These are phyloP conservation scores for Aureobasidium zeae DNA, from an alignment of 2,329 filamentous ascomycete genomes.

Conservation along the genomic window DNA sequence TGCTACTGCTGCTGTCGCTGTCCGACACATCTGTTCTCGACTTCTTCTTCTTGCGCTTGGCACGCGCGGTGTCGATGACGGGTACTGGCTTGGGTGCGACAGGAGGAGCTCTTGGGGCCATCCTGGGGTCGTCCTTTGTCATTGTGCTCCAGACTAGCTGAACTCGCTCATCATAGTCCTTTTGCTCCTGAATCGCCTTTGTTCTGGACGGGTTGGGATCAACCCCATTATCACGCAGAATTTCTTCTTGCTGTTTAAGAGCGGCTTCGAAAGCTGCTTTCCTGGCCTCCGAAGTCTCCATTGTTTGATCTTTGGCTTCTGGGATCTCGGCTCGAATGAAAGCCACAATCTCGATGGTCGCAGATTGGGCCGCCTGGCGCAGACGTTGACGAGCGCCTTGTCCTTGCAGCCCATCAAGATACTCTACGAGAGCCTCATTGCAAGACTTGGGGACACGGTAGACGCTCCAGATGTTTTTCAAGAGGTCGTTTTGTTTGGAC, in stretches of 20 bases:
- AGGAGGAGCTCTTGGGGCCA: background rate
- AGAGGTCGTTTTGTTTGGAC: constrained; percentile 73
- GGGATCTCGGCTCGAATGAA: constrained; percentile 9
- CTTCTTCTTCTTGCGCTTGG: constrained; percentile 24
- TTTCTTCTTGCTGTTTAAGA: constrained; percentile 27
- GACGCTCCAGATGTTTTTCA: constrained; percentile 71
- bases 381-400: constrained; percentile 58
- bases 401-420: constrained; percentile 71
- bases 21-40: constrained; percentile 27
- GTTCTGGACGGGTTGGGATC: constrained; percentile 23
- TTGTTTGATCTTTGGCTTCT: constrained; percentile 18
- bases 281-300: constrained; percentile 30
- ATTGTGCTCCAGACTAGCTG: constrained; percentile 20
- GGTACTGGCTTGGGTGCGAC: constrained; percentile 2
- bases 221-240: constrained; percentile 22
- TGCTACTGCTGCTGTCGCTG: constrained; percentile 16
- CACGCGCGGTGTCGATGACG: constrained; percentile 6
- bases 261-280: constrained; percentile 31
- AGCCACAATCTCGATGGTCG: constrained; percentile 41
- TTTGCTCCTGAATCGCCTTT: constrained; percentile 28
- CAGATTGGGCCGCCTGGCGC: constrained; percentile 53
- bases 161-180: constrained; percentile 27
- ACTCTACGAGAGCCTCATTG: constrained; percentile 61
- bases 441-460: constrained; percentile 61
- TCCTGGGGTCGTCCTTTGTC: constrained; percentile 16